Base-by-base conservation (phyloP, 306 rosid genomes). In the Trifolium dubium region DNA sequence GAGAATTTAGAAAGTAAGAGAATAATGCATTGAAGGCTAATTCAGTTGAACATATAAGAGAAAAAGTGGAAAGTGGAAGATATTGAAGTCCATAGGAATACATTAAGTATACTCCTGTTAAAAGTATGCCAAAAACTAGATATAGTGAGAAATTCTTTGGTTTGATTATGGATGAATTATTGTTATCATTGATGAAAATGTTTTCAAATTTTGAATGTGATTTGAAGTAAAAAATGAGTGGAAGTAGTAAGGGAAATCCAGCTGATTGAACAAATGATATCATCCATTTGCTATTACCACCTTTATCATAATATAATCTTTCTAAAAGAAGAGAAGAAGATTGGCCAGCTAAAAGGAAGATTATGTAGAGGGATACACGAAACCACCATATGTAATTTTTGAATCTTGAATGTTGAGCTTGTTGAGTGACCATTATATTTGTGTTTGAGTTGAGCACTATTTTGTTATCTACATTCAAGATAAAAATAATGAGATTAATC, bases 241-340 rank as follows among this genome's bases (percentile, higher is more conserved):
- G 94, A 54, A 83, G 8, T 17, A 89, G 64, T 73, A 82, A 0
- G 0, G 91, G 89, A 75, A 87, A 89, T 67, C 91, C 94, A 10
- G 78, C 82, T 30, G 91, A 85, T 72, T 89, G 89, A 77, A 87
- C 89, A 18, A 89, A 75, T 8, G 91, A 78, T 31, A 85, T 79
- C 83, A 89, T 85, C 91, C 94, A 89, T 83, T 83, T 86, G 73
- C 94, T 89, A 10, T 85, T 81, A 34, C 94, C 91, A 69, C 91
- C 91, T 54, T 83, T 72, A 73, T 83, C 89, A 72, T 74, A 86
- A 64, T 89, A 89, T 32, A 89, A 71, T 32, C 86, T 58, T 66
- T 87, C 89, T 62, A 89, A 73, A 23, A 87, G 88, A n/a, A 70
- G 76, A 4, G 88, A 88, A 35, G 83, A 73, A 60, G 89, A 81